Evolutionary conservation across 2,329 filamentous ascomycete species (phyloP).

Genomic region (Penicillium capsulatum): DNA sequence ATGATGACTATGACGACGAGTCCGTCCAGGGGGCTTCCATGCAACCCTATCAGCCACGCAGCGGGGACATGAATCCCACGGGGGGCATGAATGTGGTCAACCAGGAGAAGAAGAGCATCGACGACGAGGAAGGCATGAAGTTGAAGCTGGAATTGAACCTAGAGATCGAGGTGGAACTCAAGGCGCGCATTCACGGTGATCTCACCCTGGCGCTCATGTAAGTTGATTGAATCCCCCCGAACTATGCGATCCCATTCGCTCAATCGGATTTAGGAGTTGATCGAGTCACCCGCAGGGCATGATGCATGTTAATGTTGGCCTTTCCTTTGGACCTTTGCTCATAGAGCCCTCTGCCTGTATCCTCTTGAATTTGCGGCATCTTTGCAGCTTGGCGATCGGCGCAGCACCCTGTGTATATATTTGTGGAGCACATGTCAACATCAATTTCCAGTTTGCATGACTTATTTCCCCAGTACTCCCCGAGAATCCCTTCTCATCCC

Average conservation of each 20-base stretch:
- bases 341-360: slow-evolving; percentile 10
- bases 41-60: slow-evolving; percentile 27
- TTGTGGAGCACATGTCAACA: no score
- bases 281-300: slow-evolving; percentile 20
- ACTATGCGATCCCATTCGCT: slow-evolving; percentile 10
- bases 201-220: slow-evolving; percentile 53
- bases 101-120: slow-evolving; percentile 25
- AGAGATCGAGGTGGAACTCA: slow-evolving; percentile 60
- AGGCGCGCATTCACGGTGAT: slow-evolving; percentile 63
- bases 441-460: no score
- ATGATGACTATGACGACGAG: slow-evolving; percentile 27
- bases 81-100: slow-evolving; percentile 29
- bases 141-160: slow-evolving; percentile 58
- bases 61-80: slow-evolving; percentile 22
- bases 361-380: not conserved
- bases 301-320: slow-evolving; percentile 8
- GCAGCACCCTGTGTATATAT: no score
- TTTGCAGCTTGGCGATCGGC: slow-evolving; percentile 5
- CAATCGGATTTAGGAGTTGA: slow-evolving; percentile 26
- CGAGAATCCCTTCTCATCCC: slow-evolving; percentile 7
- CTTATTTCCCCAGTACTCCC: not conserved
- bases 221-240: slow-evolving; percentile 22
- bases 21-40: slow-evolving; percentile 18
- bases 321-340: slow-evolving; percentile 3
- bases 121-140: slow-evolving; percentile 47